Conservation (phyloP, 441 rosid species). For the Capsella rubella region DNA sequence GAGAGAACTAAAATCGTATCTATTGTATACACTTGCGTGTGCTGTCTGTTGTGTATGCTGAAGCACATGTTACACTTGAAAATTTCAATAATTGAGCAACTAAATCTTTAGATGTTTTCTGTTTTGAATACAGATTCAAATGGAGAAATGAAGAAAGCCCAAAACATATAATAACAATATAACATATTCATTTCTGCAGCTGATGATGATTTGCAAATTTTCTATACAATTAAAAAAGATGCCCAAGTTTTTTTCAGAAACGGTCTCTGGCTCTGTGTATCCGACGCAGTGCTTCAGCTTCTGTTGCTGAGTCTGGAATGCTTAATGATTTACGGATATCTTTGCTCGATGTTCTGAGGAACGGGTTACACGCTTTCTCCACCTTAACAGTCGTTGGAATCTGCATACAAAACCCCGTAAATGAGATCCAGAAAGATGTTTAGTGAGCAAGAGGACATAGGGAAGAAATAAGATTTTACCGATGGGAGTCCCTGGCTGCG, state of each 20-base stretch:
- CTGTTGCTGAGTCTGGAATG: conserved; percentile 66
- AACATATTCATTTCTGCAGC: conserved; percentile 32
- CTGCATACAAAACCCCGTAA: conserved; percentile 44
- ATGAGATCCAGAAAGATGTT: not conserved
- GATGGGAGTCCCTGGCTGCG: conserved; percentile 85
- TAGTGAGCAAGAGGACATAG: not conserved
- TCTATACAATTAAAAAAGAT: conserved; percentile 50
- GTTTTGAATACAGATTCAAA: conserved; percentile 38
- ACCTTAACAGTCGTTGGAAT: conserved; percentile 80
- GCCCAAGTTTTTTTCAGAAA: conserved; percentile 48
- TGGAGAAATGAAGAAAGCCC: conserved; percentile 15
- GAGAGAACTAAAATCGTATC: not conserved
- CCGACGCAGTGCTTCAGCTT: conserved; percentile 70
- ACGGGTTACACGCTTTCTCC: conserved; percentile 95
- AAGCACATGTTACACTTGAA: conserved; percentile 23
- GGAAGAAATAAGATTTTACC: conserved; percentile 48
- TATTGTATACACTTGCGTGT: not conserved
- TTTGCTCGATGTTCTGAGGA: conserved; percentile 74
- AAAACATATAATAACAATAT: conserved; percentile 22
- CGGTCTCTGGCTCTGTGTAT: conserved; percentile 83
- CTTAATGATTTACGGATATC: conserved; percentile 70
- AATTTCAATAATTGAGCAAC: conserved; percentile 8
- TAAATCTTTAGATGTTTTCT: conserved; percentile 10
- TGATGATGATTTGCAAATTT: conserved; percentile 25
- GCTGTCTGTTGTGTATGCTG: not conserved